Evolutionary conservation across 75 land plant genomes (phyloP).

Genomic region (Pinus tabuliformis): DNA sequence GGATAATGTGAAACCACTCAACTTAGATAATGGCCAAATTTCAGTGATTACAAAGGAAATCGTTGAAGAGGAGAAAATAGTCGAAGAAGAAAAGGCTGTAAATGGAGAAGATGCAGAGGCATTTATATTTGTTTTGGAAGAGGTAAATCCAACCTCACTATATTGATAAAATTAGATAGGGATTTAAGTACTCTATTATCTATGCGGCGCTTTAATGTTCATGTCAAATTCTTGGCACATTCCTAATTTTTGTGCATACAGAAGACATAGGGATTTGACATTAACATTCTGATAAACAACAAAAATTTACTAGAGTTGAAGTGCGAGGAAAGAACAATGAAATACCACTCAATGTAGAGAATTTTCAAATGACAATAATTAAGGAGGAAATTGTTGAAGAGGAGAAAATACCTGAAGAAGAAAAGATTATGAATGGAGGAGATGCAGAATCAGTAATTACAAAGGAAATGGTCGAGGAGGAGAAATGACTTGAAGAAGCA

Average conservation of each 20-base stretch:
- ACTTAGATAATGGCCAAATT: conserved; percentile 31
- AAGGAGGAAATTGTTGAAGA: conserved; percentile 56
- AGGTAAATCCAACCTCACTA: conserved; percentile 10
- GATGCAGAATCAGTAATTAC: conserved; percentile 17
- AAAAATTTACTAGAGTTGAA: background rate
- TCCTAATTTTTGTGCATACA: background rate
- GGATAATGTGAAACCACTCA: conserved; percentile 1
- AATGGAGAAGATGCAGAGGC: conserved; percentile 32
- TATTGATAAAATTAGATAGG: background rate
- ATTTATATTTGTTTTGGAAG: conserved; percentile 60
- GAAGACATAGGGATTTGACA: background rate
- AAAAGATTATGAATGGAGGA: background rate
- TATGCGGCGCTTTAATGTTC: background rate
- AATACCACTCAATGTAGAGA: conserved; percentile 5
- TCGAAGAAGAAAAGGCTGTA: conserved; percentile 3
- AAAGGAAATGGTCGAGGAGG: conserved; percentile 32
- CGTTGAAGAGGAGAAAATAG: conserved; percentile 59
- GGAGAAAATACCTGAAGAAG: conserved; percentile 36
- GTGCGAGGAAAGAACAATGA: conserved; percentile 12
- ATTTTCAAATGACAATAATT: conserved; percentile 42
- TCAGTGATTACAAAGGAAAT: conserved; percentile 47
- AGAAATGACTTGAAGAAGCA: conserved; percentile 30
- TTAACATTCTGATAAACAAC: background rate
- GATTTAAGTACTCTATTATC: background rate
- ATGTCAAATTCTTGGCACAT: background rate